Evolutionary conservation across 768 basidiomycete species (phyloP), one percentile per base, ranked within the genome.

Genomic region (Tricholoma hemisulphureum): DNA sequence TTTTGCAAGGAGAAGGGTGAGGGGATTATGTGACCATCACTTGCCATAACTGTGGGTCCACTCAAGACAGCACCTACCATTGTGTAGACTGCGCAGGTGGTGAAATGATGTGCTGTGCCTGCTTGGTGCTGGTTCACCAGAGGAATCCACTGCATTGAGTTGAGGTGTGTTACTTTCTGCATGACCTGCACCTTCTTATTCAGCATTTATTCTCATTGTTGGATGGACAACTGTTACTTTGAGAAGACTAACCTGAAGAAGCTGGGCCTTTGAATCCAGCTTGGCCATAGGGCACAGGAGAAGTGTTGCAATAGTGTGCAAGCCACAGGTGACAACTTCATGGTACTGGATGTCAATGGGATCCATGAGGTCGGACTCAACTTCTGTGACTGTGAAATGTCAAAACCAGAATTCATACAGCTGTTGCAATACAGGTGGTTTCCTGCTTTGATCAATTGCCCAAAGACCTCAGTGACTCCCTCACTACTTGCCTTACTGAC

Each of bases 251-350:
- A 16, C 2, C 39, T 58, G 32, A 51, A 53, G 51, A 16, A 51
- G 11, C 31, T 58, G 24, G 57, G 57, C 24, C 37, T 51, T 16
- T 13, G 39, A 16, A 35, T 58, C 28, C 57, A 58, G 26, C 51
- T 58, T 2, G 51, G 57, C 20, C 57, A 58, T 29, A 28, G 20
- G 24, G 13, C 64, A 67, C 51, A 51, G 1, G 35, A 58, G 26
- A 23, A 1, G 4, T 58, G 57, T 35, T n/a, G 26, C 69, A 46
- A 71, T 67, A 37, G 70, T 70, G 1, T 71, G 71, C 58, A 20
- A 26, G 51, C 34, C 13, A 24, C 23, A 28, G 49, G 31, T 20
- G 48, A 43, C 13, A 16, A 23, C 20, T 63, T 72, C n/a, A n/a
- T n/a, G n/a, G n/a, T n/a, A n/a, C n/a, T n/a, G n/a, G n/a, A n/a